Percentiles rank a stretch among this genome's conserved stretches.
Evolutionary conservation across 2,329 filamentous ascomycete species (phyloP).

Genomic region (Fusarium sp.): DNA sequence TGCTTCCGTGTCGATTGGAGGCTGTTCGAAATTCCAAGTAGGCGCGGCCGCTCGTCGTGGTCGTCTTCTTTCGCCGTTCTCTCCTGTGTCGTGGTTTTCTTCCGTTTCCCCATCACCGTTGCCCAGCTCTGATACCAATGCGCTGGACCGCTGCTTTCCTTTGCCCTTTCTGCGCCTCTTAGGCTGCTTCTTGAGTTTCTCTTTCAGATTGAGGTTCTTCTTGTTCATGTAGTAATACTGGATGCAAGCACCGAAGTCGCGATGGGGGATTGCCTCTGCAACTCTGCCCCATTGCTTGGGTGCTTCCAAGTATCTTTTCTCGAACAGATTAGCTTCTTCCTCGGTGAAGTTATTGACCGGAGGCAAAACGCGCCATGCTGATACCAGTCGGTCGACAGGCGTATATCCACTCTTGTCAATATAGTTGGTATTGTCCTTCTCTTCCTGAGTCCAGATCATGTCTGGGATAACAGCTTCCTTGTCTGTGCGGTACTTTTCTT

Average conservation of each 20-base stretch:
- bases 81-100: conserved; percentile 65
- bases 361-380: conserved; percentile 77
- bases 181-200: conserved; percentile 75
- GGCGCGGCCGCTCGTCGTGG: conserved; percentile 76
- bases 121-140: conserved; percentile 73
- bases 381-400: conserved; percentile 73
- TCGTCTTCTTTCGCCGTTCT: conserved; percentile 69
- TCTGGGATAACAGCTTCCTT: conserved; percentile 81
- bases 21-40: conserved; percentile 74
- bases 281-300: conserved; percentile 88
- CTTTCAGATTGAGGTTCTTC: conserved; percentile 79
- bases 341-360: conserved; percentile 79
- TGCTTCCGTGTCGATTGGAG: conserved; percentile 68
- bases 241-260: conserved; percentile 83
- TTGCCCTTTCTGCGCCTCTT: conserved; percentile 68
- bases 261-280: conserved; percentile 72
- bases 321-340: conserved; percentile 76
- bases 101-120: conserved; percentile 68
- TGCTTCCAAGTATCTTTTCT: conserved; percentile 77
- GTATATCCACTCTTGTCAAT: conserved; percentile 74
- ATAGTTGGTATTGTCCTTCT: conserved; percentile 68
- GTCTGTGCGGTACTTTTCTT: conserved; percentile 77
- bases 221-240: conserved; percentile 88
- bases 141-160: conserved; percentile 69
- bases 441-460: conserved; percentile 72